A percentile compares a stretch with the other conserved stretches of the same genome.
Evolutionary conservation across 257 asterid species (phyloP).

Genomic region (Nicotiana knightiana): DNA sequence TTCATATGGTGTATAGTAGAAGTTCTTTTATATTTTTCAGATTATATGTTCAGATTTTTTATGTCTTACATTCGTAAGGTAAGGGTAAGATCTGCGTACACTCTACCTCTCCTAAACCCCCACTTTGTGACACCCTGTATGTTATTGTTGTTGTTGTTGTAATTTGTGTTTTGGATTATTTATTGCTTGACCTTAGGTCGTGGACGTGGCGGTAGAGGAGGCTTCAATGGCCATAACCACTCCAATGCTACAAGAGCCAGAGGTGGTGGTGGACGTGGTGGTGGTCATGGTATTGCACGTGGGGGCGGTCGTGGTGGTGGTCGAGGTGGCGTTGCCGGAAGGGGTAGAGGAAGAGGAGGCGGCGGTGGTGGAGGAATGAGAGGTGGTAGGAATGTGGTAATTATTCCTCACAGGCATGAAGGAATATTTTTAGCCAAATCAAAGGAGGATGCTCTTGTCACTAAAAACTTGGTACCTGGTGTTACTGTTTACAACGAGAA

Average conservation of each 20-base stretch:
- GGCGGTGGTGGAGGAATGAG: constrained; percentile 55
- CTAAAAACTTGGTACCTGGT: constrained; percentile 84
- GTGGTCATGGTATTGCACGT: constrained; percentile 24
- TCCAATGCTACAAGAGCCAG: constrained; percentile 9
- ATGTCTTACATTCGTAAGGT: no score
- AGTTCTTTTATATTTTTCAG: no score
- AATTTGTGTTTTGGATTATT: no score
- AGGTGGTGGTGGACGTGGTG: constrained; percentile 39
- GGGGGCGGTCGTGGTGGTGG: constrained; percentile 36
- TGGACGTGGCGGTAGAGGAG: no score
- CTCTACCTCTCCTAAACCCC: no score
- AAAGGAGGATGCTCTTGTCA: constrained; percentile 86
- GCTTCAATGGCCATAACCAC: no score
- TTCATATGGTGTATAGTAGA: no score
- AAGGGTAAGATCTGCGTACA: no score
- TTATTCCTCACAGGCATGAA: constrained; percentile 80
- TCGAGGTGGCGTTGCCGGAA: constrained; percentile 25
- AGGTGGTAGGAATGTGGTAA: constrained; percentile 74
- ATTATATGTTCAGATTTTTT: no score
- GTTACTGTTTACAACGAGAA: constrained; percentile 91
- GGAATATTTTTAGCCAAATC: constrained; percentile 94
- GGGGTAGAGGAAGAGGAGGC: constrained; percentile 39
- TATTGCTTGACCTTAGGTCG: no score
- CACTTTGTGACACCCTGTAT: no score
- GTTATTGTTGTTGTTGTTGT: no score